phyloP scores from a whole-genome alignment of 2,329 filamentous ascomycete genomes.

The Pestalotiopsis sp. region DNA sequence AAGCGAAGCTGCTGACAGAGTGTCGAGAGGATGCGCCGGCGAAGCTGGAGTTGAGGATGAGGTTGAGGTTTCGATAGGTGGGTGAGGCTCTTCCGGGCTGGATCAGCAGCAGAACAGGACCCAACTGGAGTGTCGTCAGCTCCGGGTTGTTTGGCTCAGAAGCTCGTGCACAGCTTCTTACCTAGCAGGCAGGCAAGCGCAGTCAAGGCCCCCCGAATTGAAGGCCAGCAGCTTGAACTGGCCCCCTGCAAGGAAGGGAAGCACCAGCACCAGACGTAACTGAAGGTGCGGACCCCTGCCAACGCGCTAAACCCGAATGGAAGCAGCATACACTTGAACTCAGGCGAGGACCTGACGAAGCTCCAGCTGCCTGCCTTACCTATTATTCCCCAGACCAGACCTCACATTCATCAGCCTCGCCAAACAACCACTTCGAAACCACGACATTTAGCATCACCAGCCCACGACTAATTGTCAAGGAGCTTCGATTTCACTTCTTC shows the following conservation, averaged over 20 bases:
- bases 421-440: slow-evolving; percentile 2
- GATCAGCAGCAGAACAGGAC: not conserved
- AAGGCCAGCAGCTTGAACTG: too few species aligned
- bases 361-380: slow-evolving; percentile 16
- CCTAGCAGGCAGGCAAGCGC: not conserved
- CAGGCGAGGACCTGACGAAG: slow-evolving; percentile 14
- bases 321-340: not conserved
- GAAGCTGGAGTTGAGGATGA: not conserved
- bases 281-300: not conserved
- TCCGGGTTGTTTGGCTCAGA: slow-evolving; percentile 1
- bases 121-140: slow-evolving; percentile 8
- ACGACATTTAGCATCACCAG: not conserved
- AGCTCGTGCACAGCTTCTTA: slow-evolving; percentile 6
- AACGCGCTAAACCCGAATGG: slow-evolving; percentile 24
- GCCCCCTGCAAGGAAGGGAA: not conserved
- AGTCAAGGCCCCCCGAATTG: not conserved
- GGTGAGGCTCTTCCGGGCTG: slow-evolving; percentile 4
- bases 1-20: not conserved
- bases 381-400: not conserved
- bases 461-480: not conserved
- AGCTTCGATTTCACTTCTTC: not conserved
- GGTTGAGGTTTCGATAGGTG: not conserved
- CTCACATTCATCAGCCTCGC: slow-evolving; percentile 13
- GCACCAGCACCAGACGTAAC: not conserved
- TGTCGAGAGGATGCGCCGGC: not conserved